phyloP scores from a whole-genome alignment of 257 asterid species.

The Avicennia marina region DNA sequence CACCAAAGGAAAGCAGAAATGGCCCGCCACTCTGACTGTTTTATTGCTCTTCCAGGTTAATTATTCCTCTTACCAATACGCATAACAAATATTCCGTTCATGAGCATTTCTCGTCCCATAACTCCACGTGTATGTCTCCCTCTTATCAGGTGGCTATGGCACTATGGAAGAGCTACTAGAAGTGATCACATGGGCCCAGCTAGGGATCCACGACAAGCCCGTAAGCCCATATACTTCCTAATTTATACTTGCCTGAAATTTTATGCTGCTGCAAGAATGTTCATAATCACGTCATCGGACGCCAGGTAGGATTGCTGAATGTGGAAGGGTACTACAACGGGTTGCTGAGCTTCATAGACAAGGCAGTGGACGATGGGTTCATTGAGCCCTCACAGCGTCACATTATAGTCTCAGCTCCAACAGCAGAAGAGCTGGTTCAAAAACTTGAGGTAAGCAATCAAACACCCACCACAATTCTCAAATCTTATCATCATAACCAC shows the following conservation, averaged over 20 bases:
- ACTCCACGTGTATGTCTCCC: no score
- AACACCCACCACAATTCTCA: no score
- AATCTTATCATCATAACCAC: no score
- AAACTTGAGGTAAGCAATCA: no score
- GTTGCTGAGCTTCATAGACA: constrained; percentile 49
- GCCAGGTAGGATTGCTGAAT: constrained; percentile 49
- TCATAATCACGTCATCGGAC: not conserved
- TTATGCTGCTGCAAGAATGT: not conserved
- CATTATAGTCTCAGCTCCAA: no score
- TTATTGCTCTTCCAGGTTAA: not conserved
- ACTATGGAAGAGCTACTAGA: constrained; percentile 53
- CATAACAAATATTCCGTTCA: not conserved
- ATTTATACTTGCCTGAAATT: not conserved
- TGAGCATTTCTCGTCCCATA: not conserved
- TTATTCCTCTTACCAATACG: not conserved
- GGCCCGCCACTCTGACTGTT: not conserved
- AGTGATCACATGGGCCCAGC: constrained; percentile 59
- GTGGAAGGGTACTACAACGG: constrained; percentile 56
- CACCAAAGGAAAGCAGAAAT: constrained; percentile 4
- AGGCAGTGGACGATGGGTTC: constrained; percentile 56
- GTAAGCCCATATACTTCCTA: constrained; percentile 21
- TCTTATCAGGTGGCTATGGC: constrained; percentile 53
- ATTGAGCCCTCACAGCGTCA: no score
- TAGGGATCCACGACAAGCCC: constrained; percentile 69
- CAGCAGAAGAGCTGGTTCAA: no score